A percentile compares a stretch with the other conserved stretches of the same genome.
Evolutionary conservation across 169 alveolate genomes (phyloP).

Genomic region (Cryptosporidium andersoni): DNA sequence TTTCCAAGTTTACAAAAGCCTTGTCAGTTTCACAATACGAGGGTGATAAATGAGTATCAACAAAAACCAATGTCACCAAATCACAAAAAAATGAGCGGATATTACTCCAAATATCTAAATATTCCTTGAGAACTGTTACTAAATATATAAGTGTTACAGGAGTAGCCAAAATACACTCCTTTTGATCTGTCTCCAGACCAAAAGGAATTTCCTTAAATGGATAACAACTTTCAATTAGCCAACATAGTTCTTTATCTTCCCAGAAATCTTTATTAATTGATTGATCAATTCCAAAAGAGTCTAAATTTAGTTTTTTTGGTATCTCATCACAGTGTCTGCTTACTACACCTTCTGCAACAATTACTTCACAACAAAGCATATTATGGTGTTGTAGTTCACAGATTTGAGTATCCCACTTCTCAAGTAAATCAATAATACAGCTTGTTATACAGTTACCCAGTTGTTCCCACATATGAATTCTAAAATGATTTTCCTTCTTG

Average conservation of each 20-base stretch:
- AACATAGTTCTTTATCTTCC: constrained; percentile 40
- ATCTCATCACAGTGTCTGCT: not conserved
- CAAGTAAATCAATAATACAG: constrained; percentile 22
- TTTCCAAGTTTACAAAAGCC: constrained; percentile 19
- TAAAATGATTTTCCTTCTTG: not conserved
- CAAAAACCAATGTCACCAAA: constrained; percentile 10
- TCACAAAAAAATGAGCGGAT: constrained; percentile 31
- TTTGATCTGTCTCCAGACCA: constrained; percentile 10
- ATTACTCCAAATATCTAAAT: constrained; percentile 34
- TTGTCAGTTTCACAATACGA: not conserved
- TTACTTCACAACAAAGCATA: constrained; percentile 33
- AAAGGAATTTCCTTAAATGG: constrained; percentile 48
- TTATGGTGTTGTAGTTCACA: constrained; percentile 58
- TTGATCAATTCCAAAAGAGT: not conserved
- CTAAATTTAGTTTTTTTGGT: not conserved
- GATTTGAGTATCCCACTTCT: constrained; percentile 36
- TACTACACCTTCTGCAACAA: constrained; percentile 6
- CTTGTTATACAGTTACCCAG: constrained; percentile 40
- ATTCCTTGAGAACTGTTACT: constrained; percentile 13
- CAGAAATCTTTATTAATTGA: constrained; percentile 29
- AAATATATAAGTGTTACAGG: constrained; percentile 42
- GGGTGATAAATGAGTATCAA: not conserved
- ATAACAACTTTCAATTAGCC: constrained; percentile 41
- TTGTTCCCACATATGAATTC: constrained; percentile 26
- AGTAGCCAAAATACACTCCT: constrained; percentile 6